Conservation (phyloP, 2,329 filamentous ascomycete species). For the Parastagonospora nodorum region DNA sequence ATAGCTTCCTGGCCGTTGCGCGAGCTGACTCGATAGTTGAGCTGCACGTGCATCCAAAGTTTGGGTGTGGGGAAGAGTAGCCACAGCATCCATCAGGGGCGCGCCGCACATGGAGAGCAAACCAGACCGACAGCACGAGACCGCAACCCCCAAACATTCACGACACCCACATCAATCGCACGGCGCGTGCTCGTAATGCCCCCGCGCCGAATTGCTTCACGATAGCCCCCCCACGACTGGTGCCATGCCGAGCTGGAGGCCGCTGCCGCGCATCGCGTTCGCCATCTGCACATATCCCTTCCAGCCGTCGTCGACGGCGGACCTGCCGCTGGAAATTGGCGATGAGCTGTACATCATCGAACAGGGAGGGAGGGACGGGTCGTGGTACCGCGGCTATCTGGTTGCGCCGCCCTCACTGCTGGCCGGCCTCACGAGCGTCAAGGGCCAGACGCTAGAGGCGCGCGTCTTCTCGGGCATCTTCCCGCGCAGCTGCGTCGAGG, state of each 20-base stretch:
- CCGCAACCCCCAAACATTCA: background rate
- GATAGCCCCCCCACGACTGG: slow-evolving; percentile 38
- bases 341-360: slow-evolving; percentile 99
- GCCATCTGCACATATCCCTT: slow-evolving; percentile 97
- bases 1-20: too few species aligned
- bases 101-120: too few species aligned
- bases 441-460: slow-evolving; percentile 91
- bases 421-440: slow-evolving; percentile 85
- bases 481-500: slow-evolving; percentile 89
- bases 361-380: slow-evolving; percentile 80
- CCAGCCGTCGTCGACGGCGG: slow-evolving; percentile 80
- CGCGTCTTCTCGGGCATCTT: slow-evolving; percentile 99
- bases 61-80: too few species aligned
- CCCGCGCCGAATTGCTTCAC: slow-evolving; percentile 28
- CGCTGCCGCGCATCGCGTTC: slow-evolving; percentile 95
- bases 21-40: too few species aligned
- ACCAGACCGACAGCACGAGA: background rate
- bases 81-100: too few species aligned
- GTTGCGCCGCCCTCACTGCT: slow-evolving; percentile 92
- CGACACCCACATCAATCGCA: background rate
- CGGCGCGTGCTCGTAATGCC: slow-evolving; percentile 36
- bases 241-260: slow-evolving; percentile 74
- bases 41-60: too few species aligned
- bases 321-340: slow-evolving; percentile 94
- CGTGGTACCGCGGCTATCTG: slow-evolving; percentile 95